Evolutionary conservation across 768 basidiomycete species (phyloP).

Genomic region (Leccinum imitatum): DNA sequence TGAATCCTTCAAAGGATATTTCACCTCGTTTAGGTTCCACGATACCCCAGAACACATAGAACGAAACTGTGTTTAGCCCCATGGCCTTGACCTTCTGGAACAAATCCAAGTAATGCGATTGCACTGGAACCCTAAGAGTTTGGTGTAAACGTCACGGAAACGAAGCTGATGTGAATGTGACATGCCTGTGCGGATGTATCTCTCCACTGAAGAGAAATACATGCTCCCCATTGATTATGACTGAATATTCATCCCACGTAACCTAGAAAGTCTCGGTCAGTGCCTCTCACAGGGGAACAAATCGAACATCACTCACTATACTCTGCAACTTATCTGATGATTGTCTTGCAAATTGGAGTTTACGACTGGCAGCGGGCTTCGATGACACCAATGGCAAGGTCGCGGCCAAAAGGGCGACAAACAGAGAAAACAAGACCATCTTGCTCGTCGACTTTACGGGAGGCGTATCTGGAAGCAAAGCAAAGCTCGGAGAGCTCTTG

Average conservation of each 20-base stretch:
- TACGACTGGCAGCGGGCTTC: conserved; percentile 6
- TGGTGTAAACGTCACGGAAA: background rate
- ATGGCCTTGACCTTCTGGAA: conserved; percentile 60
- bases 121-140: conserved; percentile 35
- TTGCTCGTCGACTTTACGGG: background rate
- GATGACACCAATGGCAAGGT: conserved; percentile 14
- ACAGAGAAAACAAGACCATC: conserved; percentile 13
- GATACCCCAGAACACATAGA: conserved; percentile 58
- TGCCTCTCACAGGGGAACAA: background rate
- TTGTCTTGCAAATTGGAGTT: conserved; percentile 16
- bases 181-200: conserved; percentile 55
- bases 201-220: conserved; percentile 62
- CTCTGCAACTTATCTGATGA: conserved; percentile 17
- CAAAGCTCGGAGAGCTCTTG: background rate
- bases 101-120: conserved; percentile 43
- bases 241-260: conserved; percentile 60
- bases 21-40: conserved; percentile 43
- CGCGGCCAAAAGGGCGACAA: conserved; percentile 12
- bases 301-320: conserved; percentile 9
- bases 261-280: conserved; percentile 30
- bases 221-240: conserved; percentile 57
- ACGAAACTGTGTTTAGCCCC: conserved; percentile 43
- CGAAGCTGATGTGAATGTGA: background rate
- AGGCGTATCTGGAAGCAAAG: background rate
- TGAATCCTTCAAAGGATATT: conserved; percentile 53